These are phyloP conservation scores for Herpetospermum pedunculosum DNA, from an alignment of 306 rosid species.

Conservation along the genomic window DNA sequence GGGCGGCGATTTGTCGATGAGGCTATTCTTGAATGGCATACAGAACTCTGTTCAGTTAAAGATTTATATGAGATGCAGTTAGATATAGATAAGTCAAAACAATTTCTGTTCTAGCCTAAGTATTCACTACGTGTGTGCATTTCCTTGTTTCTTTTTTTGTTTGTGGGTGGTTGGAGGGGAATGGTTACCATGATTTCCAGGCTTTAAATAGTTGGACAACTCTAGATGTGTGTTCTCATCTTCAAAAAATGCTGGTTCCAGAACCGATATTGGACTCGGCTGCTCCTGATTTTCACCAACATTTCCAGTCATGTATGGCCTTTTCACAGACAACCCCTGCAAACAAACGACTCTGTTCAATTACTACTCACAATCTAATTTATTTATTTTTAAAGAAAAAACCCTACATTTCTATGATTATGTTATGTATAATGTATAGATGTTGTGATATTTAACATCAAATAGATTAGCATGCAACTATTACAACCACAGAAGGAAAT, in stretches of 20 bases:
- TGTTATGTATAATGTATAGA: background rate
- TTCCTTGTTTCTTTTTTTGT: background rate
- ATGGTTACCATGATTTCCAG: conserved; percentile 29
- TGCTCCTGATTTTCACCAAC: conserved; percentile 57
- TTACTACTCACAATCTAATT: background rate
- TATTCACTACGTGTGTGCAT: background rate
- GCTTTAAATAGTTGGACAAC: conserved; percentile 28
- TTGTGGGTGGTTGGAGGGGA: background rate
- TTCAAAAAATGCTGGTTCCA: conserved; percentile 59
- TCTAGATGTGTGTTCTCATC: conserved; percentile 43
- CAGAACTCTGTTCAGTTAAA: conserved; percentile 28
- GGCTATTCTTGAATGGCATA: conserved; percentile 38
- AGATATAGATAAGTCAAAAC: background rate
- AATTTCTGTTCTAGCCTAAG: background rate
- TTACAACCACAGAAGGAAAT: background rate
- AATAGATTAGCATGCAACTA: background rate
- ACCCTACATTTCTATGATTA: background rate
- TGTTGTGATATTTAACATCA: background rate
- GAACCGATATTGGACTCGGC: conserved; percentile 90
- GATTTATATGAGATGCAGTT: background rate
- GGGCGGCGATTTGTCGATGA: conserved; percentile 93
- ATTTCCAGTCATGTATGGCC: conserved; percentile 24
- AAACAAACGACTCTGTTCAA: conserved; percentile 11
- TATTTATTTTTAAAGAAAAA: too few relatives aligned
- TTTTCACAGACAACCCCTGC: conserved; percentile 52